These are phyloP conservation scores for Hyphodiscus hymeniophilus DNA, from an alignment of 495 filamentous ascomycete species.

Conservation along the genomic window DNA sequence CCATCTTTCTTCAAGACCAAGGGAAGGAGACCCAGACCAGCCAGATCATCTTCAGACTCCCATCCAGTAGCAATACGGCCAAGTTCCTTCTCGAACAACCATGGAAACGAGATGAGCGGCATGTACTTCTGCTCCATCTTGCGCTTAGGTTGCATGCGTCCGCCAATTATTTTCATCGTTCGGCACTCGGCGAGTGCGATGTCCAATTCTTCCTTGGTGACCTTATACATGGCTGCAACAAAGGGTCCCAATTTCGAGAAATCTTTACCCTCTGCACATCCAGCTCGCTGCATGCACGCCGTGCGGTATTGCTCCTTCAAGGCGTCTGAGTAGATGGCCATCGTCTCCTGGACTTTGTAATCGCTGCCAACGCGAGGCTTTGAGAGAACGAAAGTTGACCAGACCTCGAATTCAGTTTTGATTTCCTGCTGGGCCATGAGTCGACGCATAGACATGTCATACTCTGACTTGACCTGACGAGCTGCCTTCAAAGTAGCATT, in stretches of 20 bases:
- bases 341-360: slow-evolving; percentile 81
- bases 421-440: slow-evolving; percentile 85
- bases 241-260: slow-evolving; percentile 57
- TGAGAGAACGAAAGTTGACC: slow-evolving; percentile 71
- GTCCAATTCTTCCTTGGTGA: slow-evolving; percentile 64
- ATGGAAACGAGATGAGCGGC: slow-evolving; percentile 90
- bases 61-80: slow-evolving; percentile 56
- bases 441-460: slow-evolving; percentile 68
- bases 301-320: slow-evolving; percentile 61
- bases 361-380: slow-evolving; percentile 58
- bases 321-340: slow-evolving; percentile 53
- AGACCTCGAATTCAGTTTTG: slow-evolving; percentile 84
- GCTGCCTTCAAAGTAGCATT: slow-evolving; percentile 48
- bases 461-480: slow-evolving; percentile 59
- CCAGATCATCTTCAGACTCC: slow-evolving; percentile 8
- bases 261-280: slow-evolving; percentile 35
- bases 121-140: slow-evolving; percentile 40
- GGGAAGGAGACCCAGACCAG: slow-evolving; percentile 7
- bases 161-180: slow-evolving; percentile 25
- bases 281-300: slow-evolving; percentile 54
- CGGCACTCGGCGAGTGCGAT: slow-evolving; percentile 41
- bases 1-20: slow-evolving; percentile 4
- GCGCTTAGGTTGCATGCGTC: slow-evolving; percentile 26
- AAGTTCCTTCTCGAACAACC: slow-evolving; percentile 71
- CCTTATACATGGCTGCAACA: slow-evolving; percentile 76